Conservation (phyloP, 2,329 filamentous ascomycete species). For the Ascochyta koolunga region DNA sequence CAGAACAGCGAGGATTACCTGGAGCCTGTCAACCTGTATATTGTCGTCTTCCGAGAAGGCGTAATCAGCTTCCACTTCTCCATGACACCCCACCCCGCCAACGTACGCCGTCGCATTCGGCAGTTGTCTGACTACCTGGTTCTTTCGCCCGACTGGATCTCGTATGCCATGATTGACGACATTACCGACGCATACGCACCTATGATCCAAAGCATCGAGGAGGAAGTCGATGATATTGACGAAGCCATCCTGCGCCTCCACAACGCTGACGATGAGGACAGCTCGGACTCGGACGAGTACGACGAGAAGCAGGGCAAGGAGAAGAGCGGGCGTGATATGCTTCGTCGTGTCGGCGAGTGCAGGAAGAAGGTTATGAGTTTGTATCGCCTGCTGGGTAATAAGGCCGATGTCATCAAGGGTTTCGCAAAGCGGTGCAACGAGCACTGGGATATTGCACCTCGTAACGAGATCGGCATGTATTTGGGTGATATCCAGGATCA, state of each 20-base stretch:
- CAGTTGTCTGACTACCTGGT: slow-evolving; percentile 94
- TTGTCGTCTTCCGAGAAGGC: slow-evolving; percentile 94
- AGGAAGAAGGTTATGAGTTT: slow-evolving; percentile 97
- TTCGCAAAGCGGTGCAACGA: slow-evolving; percentile 99
- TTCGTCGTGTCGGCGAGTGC: slow-evolving; percentile 89
- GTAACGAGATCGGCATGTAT: slow-evolving; percentile 96
- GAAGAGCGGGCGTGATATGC: slow-evolving; percentile 74
- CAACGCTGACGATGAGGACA: slow-evolving; percentile 59
- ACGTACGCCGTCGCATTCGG: slow-evolving; percentile 89
- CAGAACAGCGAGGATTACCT: slow-evolving; percentile 86
- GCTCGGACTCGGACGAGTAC: slow-evolving; percentile 38
- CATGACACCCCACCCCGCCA: slow-evolving; percentile 94
- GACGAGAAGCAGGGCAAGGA: slow-evolving; percentile 46
- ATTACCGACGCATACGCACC: slow-evolving; percentile 97
- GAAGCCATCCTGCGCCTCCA: slow-evolving; percentile 87
- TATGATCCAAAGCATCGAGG: slow-evolving; percentile 88
- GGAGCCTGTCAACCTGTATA: slow-evolving; percentile 96
- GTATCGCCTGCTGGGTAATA: slow-evolving; percentile 91
- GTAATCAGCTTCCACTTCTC: slow-evolving; percentile 97
- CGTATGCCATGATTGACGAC: slow-evolving; percentile 96
- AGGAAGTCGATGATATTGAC: slow-evolving; percentile 97
- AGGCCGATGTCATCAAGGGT: slow-evolving; percentile 98
- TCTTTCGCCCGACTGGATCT: slow-evolving; percentile 95
- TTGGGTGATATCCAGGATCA: slow-evolving; percentile 98
- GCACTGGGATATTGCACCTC: slow-evolving; percentile 93